Percentiles rank a stretch among this genome's conserved stretches.
phyloP scores from a whole-genome alignment of 352 stramenopile species.

The Phytophthora megakarya region DNA sequence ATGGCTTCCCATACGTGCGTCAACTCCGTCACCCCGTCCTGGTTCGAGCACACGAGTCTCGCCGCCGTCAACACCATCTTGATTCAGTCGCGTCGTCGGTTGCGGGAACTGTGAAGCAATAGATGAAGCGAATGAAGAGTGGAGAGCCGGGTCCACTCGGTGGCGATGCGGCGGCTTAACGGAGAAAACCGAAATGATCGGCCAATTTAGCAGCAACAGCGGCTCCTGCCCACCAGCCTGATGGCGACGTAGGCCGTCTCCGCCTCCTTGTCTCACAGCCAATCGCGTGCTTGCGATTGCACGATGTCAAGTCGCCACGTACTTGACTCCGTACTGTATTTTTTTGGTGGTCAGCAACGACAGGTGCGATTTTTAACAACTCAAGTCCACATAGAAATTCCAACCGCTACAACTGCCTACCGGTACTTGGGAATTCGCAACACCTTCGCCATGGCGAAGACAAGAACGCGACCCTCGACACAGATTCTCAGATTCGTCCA shows the following conservation, averaged over 20 bases:
- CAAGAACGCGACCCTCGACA: too few species aligned
- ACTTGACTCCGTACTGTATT: constrained; percentile 10
- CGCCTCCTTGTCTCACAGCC: constrained; percentile 4
- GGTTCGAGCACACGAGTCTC: constrained; percentile 48
- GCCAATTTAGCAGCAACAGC: constrained; percentile 5
- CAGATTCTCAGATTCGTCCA: constrained; percentile 17
- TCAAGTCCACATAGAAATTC: not conserved
- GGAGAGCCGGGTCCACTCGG: not conserved
- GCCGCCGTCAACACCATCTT: constrained; percentile 64
- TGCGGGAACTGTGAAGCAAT: constrained; percentile 1
- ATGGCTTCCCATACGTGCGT: constrained; percentile 59
- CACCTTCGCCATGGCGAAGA: too few species aligned
- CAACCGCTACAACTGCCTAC: too few species aligned
- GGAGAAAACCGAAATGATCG: constrained; percentile 33
- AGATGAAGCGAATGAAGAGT: constrained; percentile 4
- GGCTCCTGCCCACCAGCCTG: constrained; percentile 1
- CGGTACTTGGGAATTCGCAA: too few species aligned
- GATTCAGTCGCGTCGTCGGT: constrained; percentile 16
- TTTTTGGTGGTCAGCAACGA: constrained; percentile 16
- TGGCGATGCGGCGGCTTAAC: constrained; percentile 17
- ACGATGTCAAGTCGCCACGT: not conserved
- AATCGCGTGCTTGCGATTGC: not conserved
- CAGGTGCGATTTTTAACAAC: constrained; percentile 15
- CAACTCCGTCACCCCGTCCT: constrained; percentile 54
- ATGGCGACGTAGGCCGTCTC: too few species aligned